Evolutionary conservation across 2,329 filamentous ascomycete genomes (phyloP).

Genomic region (Aspergillus sp.): DNA sequence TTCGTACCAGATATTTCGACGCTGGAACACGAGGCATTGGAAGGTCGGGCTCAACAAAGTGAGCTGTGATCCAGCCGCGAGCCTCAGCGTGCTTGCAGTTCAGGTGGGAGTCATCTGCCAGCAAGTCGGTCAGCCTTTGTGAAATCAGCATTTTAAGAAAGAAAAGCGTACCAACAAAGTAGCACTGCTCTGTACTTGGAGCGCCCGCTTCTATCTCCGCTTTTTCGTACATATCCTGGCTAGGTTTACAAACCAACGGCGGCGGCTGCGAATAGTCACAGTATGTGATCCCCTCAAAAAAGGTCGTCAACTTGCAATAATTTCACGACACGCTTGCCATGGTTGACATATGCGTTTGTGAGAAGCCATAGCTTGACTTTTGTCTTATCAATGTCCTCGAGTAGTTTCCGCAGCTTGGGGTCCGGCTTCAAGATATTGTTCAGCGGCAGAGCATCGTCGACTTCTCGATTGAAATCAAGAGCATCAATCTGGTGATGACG

Average conservation of each 20-base stretch:
- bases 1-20: slow-evolving; percentile 69
- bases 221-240: slow-evolving; percentile 76
- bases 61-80: slow-evolving; percentile 80
- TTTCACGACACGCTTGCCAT: slow-evolving; percentile 75
- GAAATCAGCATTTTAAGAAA: not conserved
- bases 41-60: slow-evolving; percentile 76
- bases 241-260: slow-evolving; percentile 82
- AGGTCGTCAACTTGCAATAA: slow-evolving; percentile 78
- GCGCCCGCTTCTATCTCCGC: slow-evolving; percentile 82
- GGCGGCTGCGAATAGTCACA: slow-evolving; percentile 76
- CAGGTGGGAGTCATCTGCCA: slow-evolving; percentile 70
- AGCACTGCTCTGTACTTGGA: slow-evolving; percentile 66
- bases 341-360: slow-evolving; percentile 91
- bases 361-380: slow-evolving; percentile 92
- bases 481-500: slow-evolving; percentile 93
- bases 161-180: slow-evolving; percentile 75
- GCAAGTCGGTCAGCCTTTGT: slow-evolving; percentile 8
- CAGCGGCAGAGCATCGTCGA: slow-evolving; percentile 89
- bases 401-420: slow-evolving; percentile 65
- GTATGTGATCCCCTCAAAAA: slow-evolving; percentile 93
- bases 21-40: slow-evolving; percentile 59
- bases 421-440: slow-evolving; percentile 79
- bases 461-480: slow-evolving; percentile 87
- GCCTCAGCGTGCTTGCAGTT: slow-evolving; percentile 75
- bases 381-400: slow-evolving; percentile 74